A percentile compares a stretch with the other conserved stretches of the same genome.
Conservation (phyloP, 495 filamentous ascomycete genomes). For the Xylaria flabelliformis region DNA sequence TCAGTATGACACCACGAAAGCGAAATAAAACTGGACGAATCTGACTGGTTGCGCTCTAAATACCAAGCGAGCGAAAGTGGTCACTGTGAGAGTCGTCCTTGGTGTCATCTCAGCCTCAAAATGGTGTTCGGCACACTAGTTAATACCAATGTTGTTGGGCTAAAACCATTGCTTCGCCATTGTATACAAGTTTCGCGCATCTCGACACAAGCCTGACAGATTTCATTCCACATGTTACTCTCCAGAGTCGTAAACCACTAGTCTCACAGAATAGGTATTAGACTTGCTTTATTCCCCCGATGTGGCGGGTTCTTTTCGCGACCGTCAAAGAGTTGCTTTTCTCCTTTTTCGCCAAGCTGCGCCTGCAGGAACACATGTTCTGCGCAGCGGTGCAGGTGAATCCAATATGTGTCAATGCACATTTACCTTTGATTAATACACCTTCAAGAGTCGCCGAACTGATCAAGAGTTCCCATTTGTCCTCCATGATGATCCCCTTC, state of each 20-base stretch:
- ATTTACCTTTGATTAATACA: background rate
- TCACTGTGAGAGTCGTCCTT: background rate
- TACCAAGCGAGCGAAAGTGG: background rate
- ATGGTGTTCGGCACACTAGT: background rate
- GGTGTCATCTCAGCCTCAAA: background rate
- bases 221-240: background rate
- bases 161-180: background rate
- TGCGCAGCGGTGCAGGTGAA: slow-evolving; percentile 16
- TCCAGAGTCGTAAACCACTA: background rate
- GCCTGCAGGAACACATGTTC: slow-evolving; percentile 18
- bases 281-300: background rate
- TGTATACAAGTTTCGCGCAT: background rate
- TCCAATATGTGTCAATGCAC: slow-evolving; percentile 16
- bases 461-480: background rate
- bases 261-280: background rate
- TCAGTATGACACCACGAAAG: background rate
- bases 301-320: slow-evolving; percentile 8
- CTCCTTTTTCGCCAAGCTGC: slow-evolving; percentile 5
- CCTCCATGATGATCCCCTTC: slow-evolving; percentile 8
- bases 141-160: background rate
- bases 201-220: background rate
- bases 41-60: background rate
- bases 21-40: background rate
- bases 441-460: background rate
- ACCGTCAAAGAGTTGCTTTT: slow-evolving; percentile 11